Evolutionary conservation across 768 basidiomycete species (phyloP), one percentile per base, ranked within the genome.

Genomic region (Agaricus bisporus): DNA sequence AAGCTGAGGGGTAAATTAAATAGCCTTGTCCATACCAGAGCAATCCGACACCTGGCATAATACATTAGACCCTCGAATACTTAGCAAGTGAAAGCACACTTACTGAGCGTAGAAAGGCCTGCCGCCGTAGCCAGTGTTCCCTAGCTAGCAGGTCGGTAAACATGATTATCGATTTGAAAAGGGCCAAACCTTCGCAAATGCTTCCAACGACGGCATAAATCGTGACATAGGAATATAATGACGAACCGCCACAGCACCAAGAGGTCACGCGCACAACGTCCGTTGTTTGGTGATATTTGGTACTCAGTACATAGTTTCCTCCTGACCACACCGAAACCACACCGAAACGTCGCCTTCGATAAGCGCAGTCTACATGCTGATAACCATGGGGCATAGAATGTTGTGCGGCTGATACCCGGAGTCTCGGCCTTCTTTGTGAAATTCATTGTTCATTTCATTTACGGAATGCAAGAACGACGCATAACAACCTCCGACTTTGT

Each of bases 1-100:
- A 85, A 7, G 86, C 85, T 15, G 91, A 85, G 0, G 94, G 94
- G 66, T 95, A 98, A 65, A 98, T 95, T 49, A 98, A 74, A 60
- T 80, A 86, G 64, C 85, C 87, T 66, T 98, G 94, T 26, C 88
- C 91, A 59, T 88, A 86, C 68, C 88, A 93, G 15, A 92, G 77
- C 35, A 94, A 75, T 9, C 87, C 85, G 47, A 78, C 79, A 55
- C 83, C 88, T 89, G 59, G 1, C 37, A 18, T 51, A 25, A 18
- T 51, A 25, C 9, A 39, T 11, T 36, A 51, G 42, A 4, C 26
- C 20, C 36, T 35, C 18, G 25, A 50, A 63, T 44, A 54, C 54
- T 28, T 37, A 32, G 32, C 11, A 35, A 48, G 29, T 41, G 9
- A 20, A 11, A 17, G 32, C 11, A 7, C 38, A 7, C 71, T 45